Percentiles rank a stretch among this genome's conserved stretches.
These are phyloP conservation scores for Biscogniauxia marginata DNA, from an alignment of 2,329 filamentous ascomycete species.

Conservation along the genomic window DNA sequence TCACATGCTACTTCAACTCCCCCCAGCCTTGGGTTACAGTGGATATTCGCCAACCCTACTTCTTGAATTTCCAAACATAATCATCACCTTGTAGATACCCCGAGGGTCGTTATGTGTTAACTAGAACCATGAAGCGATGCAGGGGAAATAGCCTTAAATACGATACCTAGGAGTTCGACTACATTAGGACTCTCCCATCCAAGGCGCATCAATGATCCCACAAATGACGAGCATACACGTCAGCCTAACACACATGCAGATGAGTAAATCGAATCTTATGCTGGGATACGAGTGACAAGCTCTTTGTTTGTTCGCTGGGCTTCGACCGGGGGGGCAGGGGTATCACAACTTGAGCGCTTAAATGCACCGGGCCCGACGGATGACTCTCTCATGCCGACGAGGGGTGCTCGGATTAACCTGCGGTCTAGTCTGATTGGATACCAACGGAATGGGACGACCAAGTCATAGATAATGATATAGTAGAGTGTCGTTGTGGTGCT, in stretches of 20 bases:
- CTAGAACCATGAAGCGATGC: too few relatives aligned
- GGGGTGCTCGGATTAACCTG: background rate
- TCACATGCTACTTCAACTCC: too few relatives aligned
- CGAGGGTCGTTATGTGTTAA: too few relatives aligned
- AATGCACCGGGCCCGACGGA: too few relatives aligned
- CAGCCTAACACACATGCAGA: background rate
- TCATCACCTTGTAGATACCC: too few relatives aligned
- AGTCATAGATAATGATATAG: background rate
- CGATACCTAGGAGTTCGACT: too few relatives aligned
- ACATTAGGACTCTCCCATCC: background rate
- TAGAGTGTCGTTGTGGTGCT: background rate
- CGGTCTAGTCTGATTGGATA: conserved; percentile 17
- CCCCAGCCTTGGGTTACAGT: too few relatives aligned
- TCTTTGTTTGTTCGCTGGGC: background rate
- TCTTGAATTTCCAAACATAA: too few relatives aligned
- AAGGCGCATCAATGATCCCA: background rate
- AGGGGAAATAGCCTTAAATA: too few relatives aligned
- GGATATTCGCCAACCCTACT: too few relatives aligned
- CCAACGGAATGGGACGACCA: conserved; percentile 13
- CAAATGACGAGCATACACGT: background rate
- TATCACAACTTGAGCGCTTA: background rate
- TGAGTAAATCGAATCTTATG: background rate
- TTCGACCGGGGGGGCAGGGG: background rate
- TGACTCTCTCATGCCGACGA: background rate
- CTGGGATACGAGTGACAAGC: background rate